A percentile compares a stretch with the other conserved stretches of the same genome.
These are phyloP conservation scores for Lentinula sp. DNA, from an alignment of 768 basidiomycete species.

Conservation along the genomic window DNA sequence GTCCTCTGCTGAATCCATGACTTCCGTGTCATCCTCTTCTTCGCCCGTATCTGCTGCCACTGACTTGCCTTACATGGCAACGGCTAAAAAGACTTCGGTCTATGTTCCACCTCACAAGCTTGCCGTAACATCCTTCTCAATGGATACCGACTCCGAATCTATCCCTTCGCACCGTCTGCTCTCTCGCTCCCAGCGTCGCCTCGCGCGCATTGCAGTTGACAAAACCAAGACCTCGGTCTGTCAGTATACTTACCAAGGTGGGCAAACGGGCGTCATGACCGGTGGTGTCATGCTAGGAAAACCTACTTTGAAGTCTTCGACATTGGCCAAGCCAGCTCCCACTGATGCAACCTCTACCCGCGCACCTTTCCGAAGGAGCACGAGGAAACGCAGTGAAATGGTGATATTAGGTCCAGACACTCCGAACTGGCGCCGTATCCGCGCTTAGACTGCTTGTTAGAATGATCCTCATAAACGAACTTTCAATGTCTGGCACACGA, in stretches of 20 bases:
- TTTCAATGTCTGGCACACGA: not conserved
- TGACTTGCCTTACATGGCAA: too few species aligned
- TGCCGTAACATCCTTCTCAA: not conserved
- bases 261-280: slow-evolving; percentile 1
- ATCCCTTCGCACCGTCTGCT: not conserved
- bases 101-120: not conserved
- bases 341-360: not conserved
- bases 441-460: not conserved
- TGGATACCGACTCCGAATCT: not conserved
- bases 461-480: not conserved
- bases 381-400: not conserved
- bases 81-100: not conserved
- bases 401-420: not conserved
- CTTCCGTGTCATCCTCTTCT: slow-evolving; percentile 1
- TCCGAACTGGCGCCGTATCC: not conserved
- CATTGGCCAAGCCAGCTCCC: not conserved
- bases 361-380: not conserved
- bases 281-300: slow-evolving; percentile 6
- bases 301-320: not conserved
- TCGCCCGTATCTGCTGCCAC: not conserved
- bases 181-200: not conserved
- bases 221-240: not conserved
- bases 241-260: not conserved
- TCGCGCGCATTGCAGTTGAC: not conserved
- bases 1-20: slow-evolving; percentile 2